phyloP scores from a whole-genome alignment of 208 protist genomes.

The Wallacemonas sp. region DNA sequence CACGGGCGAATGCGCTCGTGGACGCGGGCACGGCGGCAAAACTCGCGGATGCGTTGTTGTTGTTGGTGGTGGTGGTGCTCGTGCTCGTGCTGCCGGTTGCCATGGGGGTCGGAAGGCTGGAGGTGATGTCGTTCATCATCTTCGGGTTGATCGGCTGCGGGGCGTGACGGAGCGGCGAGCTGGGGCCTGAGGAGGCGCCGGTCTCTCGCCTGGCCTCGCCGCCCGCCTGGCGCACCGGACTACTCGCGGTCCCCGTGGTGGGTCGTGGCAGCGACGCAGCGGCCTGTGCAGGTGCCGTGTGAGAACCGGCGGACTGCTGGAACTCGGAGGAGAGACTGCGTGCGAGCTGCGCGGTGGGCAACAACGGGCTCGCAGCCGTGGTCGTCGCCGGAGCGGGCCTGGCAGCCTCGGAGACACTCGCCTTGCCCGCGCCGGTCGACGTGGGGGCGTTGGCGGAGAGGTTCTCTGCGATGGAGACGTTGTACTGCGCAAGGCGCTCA shows the following conservation, averaged over 20 bases:
- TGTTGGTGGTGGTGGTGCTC: not conserved
- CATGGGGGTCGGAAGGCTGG: not conserved
- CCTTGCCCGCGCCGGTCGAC: slow-evolving; percentile 10
- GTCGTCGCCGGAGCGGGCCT: slow-evolving; percentile 4
- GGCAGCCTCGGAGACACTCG: too few relatives aligned
- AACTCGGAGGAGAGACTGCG: slow-evolving; percentile 1
- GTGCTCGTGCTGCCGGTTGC: not conserved
- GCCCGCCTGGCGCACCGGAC: too few relatives aligned
- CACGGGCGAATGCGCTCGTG: not conserved
- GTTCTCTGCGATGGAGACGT: slow-evolving; percentile 22
- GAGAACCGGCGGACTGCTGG: not conserved
- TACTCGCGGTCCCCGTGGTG: too few relatives aligned
- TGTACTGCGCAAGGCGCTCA: slow-evolving; percentile 80
- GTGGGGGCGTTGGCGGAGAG: not conserved
- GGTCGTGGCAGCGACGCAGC: not conserved
- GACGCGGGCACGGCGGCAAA: not conserved
- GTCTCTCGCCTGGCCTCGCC: too few relatives aligned
- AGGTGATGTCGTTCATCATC: slow-evolving; percentile 13
- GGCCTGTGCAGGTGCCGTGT: not conserved
- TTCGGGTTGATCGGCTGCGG: slow-evolving; percentile 8
- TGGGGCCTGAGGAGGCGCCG: not conserved
- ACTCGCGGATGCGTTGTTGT: not conserved
- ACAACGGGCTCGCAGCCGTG: not conserved
- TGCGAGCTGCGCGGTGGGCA: not conserved
- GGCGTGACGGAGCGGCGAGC: slow-evolving; percentile 2